Percentiles rank a stretch among this genome's conserved stretches.
These are phyloP conservation scores for Paecilomyces dactylethromorphus DNA, from an alignment of 2,329 filamentous ascomycete species.

Conservation along the genomic window DNA sequence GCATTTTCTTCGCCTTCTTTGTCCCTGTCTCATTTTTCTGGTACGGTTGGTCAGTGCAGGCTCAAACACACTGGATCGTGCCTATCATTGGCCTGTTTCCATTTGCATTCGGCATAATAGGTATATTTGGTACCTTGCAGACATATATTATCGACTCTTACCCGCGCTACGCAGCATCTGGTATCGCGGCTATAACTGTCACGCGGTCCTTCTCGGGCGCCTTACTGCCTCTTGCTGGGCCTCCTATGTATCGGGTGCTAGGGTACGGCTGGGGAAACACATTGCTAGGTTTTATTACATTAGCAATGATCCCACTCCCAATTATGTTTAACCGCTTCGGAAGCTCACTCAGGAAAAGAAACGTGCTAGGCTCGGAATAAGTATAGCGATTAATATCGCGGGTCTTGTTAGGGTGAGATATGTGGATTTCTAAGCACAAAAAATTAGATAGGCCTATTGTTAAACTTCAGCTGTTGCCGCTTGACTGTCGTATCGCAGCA, in stretches of 20 bases:
- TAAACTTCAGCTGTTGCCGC: too few species aligned
- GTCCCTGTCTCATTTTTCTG: constrained; percentile 14
- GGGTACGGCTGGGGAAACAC: constrained; percentile 46
- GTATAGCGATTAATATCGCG: too few species aligned
- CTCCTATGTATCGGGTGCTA: constrained; percentile 37
- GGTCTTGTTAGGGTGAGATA: too few species aligned
- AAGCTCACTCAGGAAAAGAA: too few species aligned
- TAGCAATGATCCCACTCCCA: too few species aligned
- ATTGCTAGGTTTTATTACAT: constrained; percentile 45
- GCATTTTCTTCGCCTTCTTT: constrained; percentile 13
- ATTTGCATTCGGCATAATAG: constrained; percentile 27
- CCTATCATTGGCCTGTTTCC: constrained; percentile 17
- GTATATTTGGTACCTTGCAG: constrained; percentile 42
- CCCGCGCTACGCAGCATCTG: constrained; percentile 39
- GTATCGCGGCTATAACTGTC: constrained; percentile 39
- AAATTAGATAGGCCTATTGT: too few species aligned
- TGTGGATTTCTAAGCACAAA: too few species aligned
- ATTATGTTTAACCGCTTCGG: too few species aligned
- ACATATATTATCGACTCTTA: constrained; percentile 45
- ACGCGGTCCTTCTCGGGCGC: constrained; percentile 46
- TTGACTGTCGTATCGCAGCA: too few species aligned
- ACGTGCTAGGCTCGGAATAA: too few species aligned
- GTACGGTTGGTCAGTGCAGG: constrained; percentile 21
- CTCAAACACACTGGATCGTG: constrained; percentile 16
- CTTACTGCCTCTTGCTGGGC: constrained; percentile 47